Conservation (phyloP, 331 rosid species). For the Spiraea crenata region DNA sequence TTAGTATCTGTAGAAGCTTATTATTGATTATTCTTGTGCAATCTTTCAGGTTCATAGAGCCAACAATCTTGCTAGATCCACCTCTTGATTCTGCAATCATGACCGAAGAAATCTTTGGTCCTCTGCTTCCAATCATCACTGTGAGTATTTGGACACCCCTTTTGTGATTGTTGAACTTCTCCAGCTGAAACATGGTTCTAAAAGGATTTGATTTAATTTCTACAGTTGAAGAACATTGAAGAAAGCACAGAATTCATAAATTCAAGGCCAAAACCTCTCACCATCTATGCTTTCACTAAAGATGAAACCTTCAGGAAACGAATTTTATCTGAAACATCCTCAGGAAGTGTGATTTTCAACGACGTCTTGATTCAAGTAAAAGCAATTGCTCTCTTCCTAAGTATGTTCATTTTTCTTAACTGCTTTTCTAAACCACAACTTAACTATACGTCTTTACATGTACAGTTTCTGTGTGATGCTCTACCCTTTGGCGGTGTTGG, state of each 20-base stretch:
- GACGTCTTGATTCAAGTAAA: constrained; percentile 80
- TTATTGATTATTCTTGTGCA: neutral
- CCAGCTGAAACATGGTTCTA: neutral
- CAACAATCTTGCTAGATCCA: constrained; percentile 83
- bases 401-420: neutral
- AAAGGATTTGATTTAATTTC: neutral
- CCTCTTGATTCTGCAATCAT: constrained; percentile 67
- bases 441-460: constrained; percentile 6
- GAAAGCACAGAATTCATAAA: constrained; percentile 73
- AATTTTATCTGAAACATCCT: constrained; percentile 71
- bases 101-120: constrained; percentile 93
- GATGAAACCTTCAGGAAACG: constrained; percentile 54
- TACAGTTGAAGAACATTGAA: constrained; percentile 64
- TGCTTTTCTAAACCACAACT: neutral
- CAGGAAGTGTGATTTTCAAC: constrained; percentile 81
- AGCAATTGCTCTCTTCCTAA: neutral
- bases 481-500: constrained; percentile 96
- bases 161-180: neutral
- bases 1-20: neutral
- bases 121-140: constrained; percentile 83
- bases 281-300: constrained; percentile 76
- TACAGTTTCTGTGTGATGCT: constrained; percentile 73
- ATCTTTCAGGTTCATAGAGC: constrained; percentile 72
- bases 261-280: constrained; percentile 80
- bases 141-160: constrained; percentile 44